A percentile compares a stretch with the other conserved stretches of the same genome.
phyloP scores from a whole-genome alignment of 352 stramenopile genomes.

The Globisporangium nunn region DNA sequence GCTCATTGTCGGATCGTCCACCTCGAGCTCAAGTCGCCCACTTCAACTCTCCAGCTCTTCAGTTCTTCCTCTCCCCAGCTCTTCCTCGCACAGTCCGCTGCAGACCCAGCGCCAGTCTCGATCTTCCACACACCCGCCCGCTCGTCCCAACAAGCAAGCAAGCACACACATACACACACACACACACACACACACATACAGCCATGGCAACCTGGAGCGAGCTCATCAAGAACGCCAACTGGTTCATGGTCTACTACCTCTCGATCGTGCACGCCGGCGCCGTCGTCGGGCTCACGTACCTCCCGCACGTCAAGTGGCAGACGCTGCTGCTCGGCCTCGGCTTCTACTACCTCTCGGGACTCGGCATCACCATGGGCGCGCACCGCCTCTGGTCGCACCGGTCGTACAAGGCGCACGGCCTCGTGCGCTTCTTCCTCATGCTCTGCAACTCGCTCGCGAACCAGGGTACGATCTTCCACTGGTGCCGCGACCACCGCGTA shows the following conservation, averaged over 20 bases:
- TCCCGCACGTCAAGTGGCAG: conserved; percentile 65
- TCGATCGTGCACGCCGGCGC: conserved; percentile 90
- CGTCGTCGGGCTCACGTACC: conserved; percentile 82
- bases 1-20: too few relatives aligned
- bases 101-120: too few relatives aligned
- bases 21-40: too few relatives aligned
- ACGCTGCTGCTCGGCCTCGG: conserved; percentile 89
- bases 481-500: conserved; percentile 97
- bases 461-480: conserved; percentile 97
- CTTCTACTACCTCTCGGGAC: conserved; percentile 83
- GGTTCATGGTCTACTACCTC: conserved; percentile 98
- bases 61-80: too few relatives aligned
- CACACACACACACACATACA: too few relatives aligned
- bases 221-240: conserved; percentile 89
- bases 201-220: conserved; percentile 12
- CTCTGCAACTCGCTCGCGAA: conserved; percentile 97
- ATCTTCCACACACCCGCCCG: too few relatives aligned
- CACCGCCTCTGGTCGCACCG: conserved; percentile 96
- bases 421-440: conserved; percentile 94
- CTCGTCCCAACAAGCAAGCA: too few relatives aligned
- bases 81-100: too few relatives aligned
- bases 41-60: too few relatives aligned
- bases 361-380: conserved; percentile 97
- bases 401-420: conserved; percentile 91
- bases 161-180: too few relatives aligned